Base-by-base conservation (phyloP, 192 early-diverging fungal species). In the Rhizophagus clarus region DNA sequence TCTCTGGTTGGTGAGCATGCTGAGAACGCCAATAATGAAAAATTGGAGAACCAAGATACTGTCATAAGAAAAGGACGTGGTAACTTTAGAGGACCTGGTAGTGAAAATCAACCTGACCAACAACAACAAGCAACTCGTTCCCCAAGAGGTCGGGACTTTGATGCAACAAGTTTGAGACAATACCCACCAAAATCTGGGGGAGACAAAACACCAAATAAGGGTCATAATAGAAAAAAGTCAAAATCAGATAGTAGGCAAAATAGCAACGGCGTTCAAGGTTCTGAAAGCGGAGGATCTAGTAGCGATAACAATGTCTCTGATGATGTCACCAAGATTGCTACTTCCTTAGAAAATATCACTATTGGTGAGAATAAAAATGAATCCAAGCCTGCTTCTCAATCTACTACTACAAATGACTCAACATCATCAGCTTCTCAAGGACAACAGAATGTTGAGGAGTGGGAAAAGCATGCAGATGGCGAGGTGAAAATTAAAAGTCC, bases 91-190 rank as follows among this genome's bases (percentile, higher is more conserved):
- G 72, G 72, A n/a, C 61, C 76, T 66, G 37, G 51, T 66, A 45
- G 29, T 42, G 37, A 62, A 45, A 64, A 7, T 66, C 62, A 72
- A 11, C 51, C 75, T 22, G 69, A 49, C 37, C 72, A 64, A n/a
- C 75, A 61, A 28, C 14, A 42, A 68, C 61, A 64, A 72, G 67
- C 72, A 40, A 45, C 82, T 31, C 82, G 81, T 34, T 29, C 83
- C 24, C 83, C 83, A 0, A 80, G 83, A 34, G 82, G 82, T 69
- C 82, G 85, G 3, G 82, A 86, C 29, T 83, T 86, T 63, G 85
- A 86, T 79, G 82, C 85, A 28, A 86, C 82, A 10, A 73, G 81
- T 20, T 75, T 83, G 47, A 73, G 85, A 34, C 75, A 81, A 17
- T 86, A 86, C 37, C 76, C 76, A 60, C 63, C 76, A 15, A 77